Evolutionary conservation across 345 rosid genomes (phyloP).

Genomic region (Conringia planisiliqua): DNA sequence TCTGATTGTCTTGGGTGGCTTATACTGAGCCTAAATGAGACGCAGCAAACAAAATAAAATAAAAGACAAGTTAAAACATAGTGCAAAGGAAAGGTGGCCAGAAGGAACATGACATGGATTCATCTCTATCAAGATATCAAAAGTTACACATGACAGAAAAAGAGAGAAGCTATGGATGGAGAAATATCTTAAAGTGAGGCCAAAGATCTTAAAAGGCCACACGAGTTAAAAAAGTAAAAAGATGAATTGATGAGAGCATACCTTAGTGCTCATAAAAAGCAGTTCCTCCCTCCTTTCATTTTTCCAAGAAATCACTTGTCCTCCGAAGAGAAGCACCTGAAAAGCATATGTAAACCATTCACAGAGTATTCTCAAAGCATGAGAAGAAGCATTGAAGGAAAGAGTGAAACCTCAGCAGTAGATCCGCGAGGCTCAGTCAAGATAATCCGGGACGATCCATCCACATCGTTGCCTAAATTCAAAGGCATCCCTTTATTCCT

Average conservation of each 20-base stretch:
- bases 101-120: neutral
- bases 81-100: neutral
- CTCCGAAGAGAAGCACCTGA: constrained; percentile 89
- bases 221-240: neutral
- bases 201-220: neutral
- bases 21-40: constrained; percentile 56
- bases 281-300: constrained; percentile 80
- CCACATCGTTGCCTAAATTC: constrained; percentile 56
- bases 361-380: neutral
- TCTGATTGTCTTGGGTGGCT: constrained; percentile 68
- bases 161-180: neutral
- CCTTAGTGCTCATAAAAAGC: constrained; percentile 87
- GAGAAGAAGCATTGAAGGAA: neutral
- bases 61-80: neutral
- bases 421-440: constrained; percentile 85
- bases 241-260: neutral
- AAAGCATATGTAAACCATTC: constrained; percentile 2
- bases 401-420: constrained; percentile 63
- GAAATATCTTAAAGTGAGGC: neutral
- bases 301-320: constrained; percentile 95
- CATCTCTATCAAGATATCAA: neutral
- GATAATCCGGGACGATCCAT: constrained; percentile 62
- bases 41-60: neutral
- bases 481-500: constrained; percentile 53
- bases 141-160: constrained; percentile 1